Base-by-base conservation (phyloP, 169 alveolate species). In the Sarcocystis neurona region DNA sequence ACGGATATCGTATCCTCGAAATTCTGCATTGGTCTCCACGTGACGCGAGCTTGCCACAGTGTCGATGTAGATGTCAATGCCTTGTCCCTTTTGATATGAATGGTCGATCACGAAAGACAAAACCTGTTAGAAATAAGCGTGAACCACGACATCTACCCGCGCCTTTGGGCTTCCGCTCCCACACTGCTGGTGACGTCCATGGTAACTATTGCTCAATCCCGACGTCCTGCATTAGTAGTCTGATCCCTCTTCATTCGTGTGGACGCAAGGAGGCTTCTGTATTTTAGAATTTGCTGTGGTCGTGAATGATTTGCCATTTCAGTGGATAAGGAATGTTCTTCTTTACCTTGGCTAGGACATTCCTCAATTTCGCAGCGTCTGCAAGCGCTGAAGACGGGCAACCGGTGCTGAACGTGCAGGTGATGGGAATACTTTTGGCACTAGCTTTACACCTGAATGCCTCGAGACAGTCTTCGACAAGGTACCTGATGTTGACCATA, bases 101-200 rank as follows among this genome's bases (percentile, higher is more conserved):
- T 82, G 89, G 79, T 82, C 89, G 27, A 82, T 37, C 23, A 82
- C 89, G 41, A 50, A 82, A 34, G 89, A 63, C 79, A 82, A 47
- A 18, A 48, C 34, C 87, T 79, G 87, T 12, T 12, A 41, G 12
- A 47, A 48, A 79, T 0, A 48, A 79, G 46, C 10, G 53, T 12
- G 10, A 30, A 6, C 75, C 41, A 53, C 66, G 23, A 15, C 66
- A n/a, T n/a, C n/a, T n/a, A n/a, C n/a, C n/a, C n/a, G n/a, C n/a
- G n/a, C n/a, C n/a, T n/a, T 50, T 15, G 32, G 41, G 15, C 44
- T 0, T 50, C 41, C 18, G 15, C 32, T 0, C 82, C 82, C 32
- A 3, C 6, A 8, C 77, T n/a, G n/a, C n/a, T n/a, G n/a, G n/a
- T n/a, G n/a, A n/a, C n/a, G n/a, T n/a, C n/a, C n/a, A n/a, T n/a